Percentiles rank a stretch among this genome's conserved stretches.
phyloP scores from a whole-genome alignment of 2,329 filamentous ascomycete genomes.

The Epichloe coenophiala region DNA sequence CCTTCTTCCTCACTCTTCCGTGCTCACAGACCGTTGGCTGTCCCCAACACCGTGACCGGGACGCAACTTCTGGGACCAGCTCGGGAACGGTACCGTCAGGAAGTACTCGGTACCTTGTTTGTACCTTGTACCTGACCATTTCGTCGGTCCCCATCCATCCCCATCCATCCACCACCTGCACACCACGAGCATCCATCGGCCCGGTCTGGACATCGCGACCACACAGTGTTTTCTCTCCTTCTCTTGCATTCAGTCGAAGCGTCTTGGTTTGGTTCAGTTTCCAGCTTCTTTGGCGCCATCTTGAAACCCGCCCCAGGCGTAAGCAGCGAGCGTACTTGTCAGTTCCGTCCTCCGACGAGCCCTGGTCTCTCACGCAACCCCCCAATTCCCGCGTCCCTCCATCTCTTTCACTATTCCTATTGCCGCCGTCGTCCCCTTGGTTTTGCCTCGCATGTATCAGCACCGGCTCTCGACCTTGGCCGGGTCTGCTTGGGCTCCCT shows the following conservation, averaged over 20 bases:
- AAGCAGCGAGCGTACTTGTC: too few species aligned
- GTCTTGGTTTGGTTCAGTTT: constrained; percentile 1
- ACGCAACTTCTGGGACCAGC: too few species aligned
- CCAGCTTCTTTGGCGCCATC: background rate
- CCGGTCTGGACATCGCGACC: background rate
- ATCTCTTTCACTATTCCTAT: background rate
- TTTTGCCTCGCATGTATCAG: constrained; percentile 10
- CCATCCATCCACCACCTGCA: too few species aligned
- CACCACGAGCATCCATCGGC: background rate
- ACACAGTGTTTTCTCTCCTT: background rate
- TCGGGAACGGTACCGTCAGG: too few species aligned
- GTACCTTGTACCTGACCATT: too few species aligned
- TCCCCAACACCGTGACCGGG: background rate
- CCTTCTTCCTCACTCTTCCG: background rate
- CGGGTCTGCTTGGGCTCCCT: constrained; percentile 4
- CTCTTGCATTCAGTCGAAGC: background rate
- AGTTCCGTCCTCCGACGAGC: too few species aligned
- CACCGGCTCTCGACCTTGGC: constrained; percentile 8
- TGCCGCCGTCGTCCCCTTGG: constrained; percentile 3
- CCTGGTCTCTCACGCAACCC: background rate
- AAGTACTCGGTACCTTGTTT: too few species aligned
- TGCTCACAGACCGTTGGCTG: background rate
- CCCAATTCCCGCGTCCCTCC: constrained; percentile 2
- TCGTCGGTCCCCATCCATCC: too few species aligned
- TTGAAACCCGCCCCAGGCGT: constrained; percentile 3